Evolutionary conservation across 768 basidiomycete genomes (phyloP).

Genomic region (Mrakia gelida): DNA sequence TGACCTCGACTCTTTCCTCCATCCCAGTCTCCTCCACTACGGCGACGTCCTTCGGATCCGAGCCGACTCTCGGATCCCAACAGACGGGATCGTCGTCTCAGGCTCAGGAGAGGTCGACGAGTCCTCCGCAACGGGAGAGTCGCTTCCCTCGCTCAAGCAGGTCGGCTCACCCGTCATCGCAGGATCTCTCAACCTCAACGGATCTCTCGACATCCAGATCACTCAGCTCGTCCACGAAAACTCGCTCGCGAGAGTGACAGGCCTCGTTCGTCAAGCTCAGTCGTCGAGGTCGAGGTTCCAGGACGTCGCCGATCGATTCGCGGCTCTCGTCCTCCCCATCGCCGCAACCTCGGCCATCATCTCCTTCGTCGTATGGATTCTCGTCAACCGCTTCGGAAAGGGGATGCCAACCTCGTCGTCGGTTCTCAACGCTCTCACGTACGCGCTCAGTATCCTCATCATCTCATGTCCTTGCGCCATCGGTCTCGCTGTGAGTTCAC

Average conservation of each 20-base stretch:
- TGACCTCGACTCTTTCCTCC: constrained; percentile 6
- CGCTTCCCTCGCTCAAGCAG: constrained; percentile 46
- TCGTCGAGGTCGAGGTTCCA: constrained; percentile 48
- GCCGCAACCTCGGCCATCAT: neutral
- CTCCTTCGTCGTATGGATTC: constrained; percentile 46
- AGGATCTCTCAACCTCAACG: constrained; percentile 47
- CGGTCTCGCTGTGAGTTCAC: neutral
- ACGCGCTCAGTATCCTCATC: constrained; percentile 5
- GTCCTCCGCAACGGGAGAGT: constrained; percentile 51
- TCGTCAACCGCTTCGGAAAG: constrained; percentile 43
- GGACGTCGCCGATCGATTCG: constrained; percentile 36
- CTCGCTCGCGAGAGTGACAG: constrained; percentile 47
- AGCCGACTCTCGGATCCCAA: constrained; percentile 46
- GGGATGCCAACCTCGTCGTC: constrained; percentile 39
- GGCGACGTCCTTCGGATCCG: constrained; percentile 46
- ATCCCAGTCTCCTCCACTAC: constrained; percentile 45
- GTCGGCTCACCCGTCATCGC: constrained; percentile 45
- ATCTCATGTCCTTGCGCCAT: constrained; percentile 15
- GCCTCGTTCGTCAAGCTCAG: constrained; percentile 46
- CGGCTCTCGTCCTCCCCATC: constrained; percentile 13
- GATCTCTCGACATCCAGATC: constrained; percentile 45
- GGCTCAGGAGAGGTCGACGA: constrained; percentile 49
- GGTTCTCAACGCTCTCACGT: constrained; percentile 44
- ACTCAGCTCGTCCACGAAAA: constrained; percentile 48
- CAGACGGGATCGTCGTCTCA: constrained; percentile 46